Conservation (phyloP, 805 yeast species). For the Tetrapisispora pingtungensis region DNA sequence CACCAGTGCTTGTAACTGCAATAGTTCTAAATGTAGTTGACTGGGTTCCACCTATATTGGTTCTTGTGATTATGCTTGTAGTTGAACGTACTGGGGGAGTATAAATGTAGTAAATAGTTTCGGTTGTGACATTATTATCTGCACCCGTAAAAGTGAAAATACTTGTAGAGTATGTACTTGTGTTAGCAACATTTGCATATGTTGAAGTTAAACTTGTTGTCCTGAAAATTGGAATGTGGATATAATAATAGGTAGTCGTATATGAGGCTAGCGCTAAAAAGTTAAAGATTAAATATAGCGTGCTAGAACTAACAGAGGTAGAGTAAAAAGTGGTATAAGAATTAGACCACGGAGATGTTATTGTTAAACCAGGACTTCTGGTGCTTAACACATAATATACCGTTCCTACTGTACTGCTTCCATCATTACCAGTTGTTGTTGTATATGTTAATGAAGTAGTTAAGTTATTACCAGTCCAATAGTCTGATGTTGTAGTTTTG, state of each 20-base stretch:
- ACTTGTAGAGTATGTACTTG: not conserved
- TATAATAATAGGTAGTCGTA: conserved; percentile 1
- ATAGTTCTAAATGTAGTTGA: not conserved
- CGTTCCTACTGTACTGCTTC: not conserved
- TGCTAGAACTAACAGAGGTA: not conserved
- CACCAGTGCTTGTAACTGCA: not conserved
- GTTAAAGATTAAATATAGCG: not conserved
- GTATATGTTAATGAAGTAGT: not conserved
- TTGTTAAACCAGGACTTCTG: not conserved
- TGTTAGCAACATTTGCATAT: not conserved
- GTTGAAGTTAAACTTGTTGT: not conserved
- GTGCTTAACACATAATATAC: not conserved
- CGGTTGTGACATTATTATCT: no score
- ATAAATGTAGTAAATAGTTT: not conserved
- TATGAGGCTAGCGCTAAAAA: not conserved
- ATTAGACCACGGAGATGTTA: conserved; percentile 2
- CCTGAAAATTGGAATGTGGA: not conserved
- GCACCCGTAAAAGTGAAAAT: not conserved
- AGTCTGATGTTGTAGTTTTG: not conserved
- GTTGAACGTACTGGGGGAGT: not conserved
- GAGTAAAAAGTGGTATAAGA: conserved; percentile 1
- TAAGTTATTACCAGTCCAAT: not conserved
- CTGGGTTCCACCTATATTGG: not conserved
- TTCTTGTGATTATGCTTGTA: not conserved
- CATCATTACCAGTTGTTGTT: not conserved